phyloP scores from a whole-genome alignment of 768 basidiomycete genomes.

The Floccularia luteovirens region DNA sequence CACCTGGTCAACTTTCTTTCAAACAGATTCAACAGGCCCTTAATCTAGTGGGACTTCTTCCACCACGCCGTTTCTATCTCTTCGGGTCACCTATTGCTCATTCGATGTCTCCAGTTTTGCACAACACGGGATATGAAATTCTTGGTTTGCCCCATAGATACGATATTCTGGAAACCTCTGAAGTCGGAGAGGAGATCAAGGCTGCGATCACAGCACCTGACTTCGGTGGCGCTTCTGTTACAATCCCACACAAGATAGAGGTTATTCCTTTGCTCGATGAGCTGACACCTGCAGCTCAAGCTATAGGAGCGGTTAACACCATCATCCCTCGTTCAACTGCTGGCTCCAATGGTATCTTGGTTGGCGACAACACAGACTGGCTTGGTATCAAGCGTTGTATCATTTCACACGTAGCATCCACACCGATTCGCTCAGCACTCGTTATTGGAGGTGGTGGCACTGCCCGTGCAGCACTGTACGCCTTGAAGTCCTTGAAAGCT shows the following conservation, averaged over 20 bases:
- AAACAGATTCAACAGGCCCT: slow-evolving; percentile 79
- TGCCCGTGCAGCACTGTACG: slow-evolving; percentile 90
- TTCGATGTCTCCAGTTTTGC: slow-evolving; percentile 89
- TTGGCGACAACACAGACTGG: slow-evolving; percentile 97
- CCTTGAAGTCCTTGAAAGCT: slow-evolving; percentile 63
- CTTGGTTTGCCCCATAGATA: slow-evolving; percentile 86
- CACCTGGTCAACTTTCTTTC: slow-evolving; percentile 91
- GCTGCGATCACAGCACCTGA: slow-evolving; percentile 51
- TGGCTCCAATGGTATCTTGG: slow-evolving; percentile 40
- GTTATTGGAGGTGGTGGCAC: slow-evolving; percentile 97
- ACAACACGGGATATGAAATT: slow-evolving; percentile 79
- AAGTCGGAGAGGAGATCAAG: slow-evolving; percentile 60
- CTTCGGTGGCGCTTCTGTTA: slow-evolving; percentile 95
- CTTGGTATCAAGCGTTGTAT: slow-evolving; percentile 69
- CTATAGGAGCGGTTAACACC: slow-evolving; percentile 95
- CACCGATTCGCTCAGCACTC: slow-evolving; percentile 45
- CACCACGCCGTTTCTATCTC: slow-evolving; percentile 70
- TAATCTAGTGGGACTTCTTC: slow-evolving; percentile 73
- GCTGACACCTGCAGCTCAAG: slow-evolving; percentile 72
- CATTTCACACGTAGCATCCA: slow-evolving; percentile 16
- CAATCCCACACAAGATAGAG: slow-evolving; percentile 92
- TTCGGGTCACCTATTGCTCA: slow-evolving; percentile 86
- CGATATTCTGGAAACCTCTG: slow-evolving; percentile 63
- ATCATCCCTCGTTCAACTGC: slow-evolving; percentile 50
- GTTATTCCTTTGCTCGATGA: slow-evolving; percentile 78